A percentile compares a stretch with the other conserved stretches of the same genome.
phyloP scores from a whole-genome alignment of 2,329 filamentous ascomycete species.

The Nigrograna mackinnonii region DNA sequence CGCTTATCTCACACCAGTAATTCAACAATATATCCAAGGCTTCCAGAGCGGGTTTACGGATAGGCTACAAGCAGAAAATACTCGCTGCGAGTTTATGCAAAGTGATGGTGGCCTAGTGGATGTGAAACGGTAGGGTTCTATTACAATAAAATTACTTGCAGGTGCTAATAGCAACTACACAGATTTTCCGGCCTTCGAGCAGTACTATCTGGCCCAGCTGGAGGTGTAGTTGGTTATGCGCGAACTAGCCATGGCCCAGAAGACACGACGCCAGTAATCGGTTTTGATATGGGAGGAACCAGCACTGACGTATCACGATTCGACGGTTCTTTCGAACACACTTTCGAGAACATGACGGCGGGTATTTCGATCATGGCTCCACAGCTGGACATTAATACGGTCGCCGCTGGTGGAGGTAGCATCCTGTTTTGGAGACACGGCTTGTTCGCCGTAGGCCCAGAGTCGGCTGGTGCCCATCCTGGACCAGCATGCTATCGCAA shows the following conservation, averaged over 20 bases:
- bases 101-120: conserved; percentile 68
- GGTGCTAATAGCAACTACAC: too few species aligned
- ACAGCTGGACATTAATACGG: conserved; percentile 88
- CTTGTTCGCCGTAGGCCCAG: conserved; percentile 82
- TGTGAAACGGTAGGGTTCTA: too few species aligned
- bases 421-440: conserved; percentile 88
- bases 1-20: conserved; percentile 74
- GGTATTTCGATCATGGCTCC: conserved; percentile 89
- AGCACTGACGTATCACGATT: conserved; percentile 86
- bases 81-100: conserved; percentile 89
- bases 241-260: too few species aligned
- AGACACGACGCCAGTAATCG: too few species aligned
- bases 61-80: conserved; percentile 70
- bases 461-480: conserved; percentile 82
- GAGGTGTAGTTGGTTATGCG: too few species aligned
- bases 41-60: conserved; percentile 76
- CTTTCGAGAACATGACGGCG: conserved; percentile 87
- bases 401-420: conserved; percentile 88
- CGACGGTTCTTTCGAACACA: conserved; percentile 80
- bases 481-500: conserved; percentile 87
- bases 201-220: too few species aligned
- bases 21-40: conserved; percentile 71
- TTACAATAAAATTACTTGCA: too few species aligned
- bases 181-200: too few species aligned
- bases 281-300: too few species aligned